A percentile compares a stretch with the other conserved stretches of the same genome.
phyloP scores from a whole-genome alignment of 805 yeast genomes.

The Millerozyma acaciae region DNA sequence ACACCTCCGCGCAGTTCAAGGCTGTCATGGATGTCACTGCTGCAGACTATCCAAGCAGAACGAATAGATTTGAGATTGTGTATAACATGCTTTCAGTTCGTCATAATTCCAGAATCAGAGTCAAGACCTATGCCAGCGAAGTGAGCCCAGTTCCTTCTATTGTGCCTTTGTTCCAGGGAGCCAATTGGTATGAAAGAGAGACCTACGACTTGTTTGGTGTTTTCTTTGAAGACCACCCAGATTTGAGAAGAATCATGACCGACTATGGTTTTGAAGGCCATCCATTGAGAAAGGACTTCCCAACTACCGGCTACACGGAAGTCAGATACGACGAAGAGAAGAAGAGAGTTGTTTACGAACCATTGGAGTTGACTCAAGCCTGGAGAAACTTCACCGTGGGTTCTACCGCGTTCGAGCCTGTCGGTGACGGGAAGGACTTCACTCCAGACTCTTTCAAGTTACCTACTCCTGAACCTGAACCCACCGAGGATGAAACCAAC shows the following conservation, averaged over 20 bases:
- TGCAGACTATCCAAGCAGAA: conserved; percentile 80
- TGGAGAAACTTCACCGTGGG: conserved; percentile 89
- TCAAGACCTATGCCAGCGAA: conserved; percentile 85
- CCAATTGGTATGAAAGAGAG: conserved; percentile 90
- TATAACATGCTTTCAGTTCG: conserved; percentile 78
- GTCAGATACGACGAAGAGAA: conserved; percentile 88
- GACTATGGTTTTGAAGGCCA: conserved; percentile 93
- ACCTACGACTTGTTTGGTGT: conserved; percentile 85
- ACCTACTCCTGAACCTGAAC: conserved; percentile 79
- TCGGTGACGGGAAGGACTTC: conserved; percentile 79
- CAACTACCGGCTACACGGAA: conserved; percentile 88
- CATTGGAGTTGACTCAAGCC: conserved; percentile 86
- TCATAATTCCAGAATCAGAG: conserved; percentile 82
- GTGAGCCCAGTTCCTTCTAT: conserved; percentile 77
- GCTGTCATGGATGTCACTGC: conserved; percentile 78
- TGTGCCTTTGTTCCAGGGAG: conserved; percentile 69
- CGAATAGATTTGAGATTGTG: conserved; percentile 82
- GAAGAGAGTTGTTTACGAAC: conserved; percentile 85
- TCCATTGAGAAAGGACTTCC: conserved; percentile 89
- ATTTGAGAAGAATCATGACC: conserved; percentile 82
- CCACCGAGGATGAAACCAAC: conserved; percentile 34
- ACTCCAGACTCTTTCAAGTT: conserved; percentile 79
- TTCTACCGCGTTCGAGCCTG: conserved; percentile 87
- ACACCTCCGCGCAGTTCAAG: conserved; percentile 78
- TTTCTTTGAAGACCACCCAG: conserved; percentile 87